Evolutionary conservation across 805 yeast genomes (phyloP).

Genomic region (Starmerella lactis-condensi): DNA sequence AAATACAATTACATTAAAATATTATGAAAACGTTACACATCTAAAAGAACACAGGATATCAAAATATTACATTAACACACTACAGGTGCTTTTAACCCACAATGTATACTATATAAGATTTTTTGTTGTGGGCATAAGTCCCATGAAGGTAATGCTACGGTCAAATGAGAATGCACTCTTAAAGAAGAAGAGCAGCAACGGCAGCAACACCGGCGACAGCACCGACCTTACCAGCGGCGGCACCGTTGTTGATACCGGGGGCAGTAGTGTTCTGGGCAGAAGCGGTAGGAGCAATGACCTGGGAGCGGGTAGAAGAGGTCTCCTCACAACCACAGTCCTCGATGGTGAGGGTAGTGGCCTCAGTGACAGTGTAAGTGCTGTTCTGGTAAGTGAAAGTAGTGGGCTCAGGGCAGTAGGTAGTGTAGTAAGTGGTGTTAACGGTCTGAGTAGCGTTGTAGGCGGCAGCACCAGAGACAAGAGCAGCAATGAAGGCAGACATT

Average conservation of each 20-base stretch:
- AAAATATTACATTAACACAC: too few species aligned
- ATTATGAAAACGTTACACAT: too few species aligned
- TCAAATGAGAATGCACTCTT: constrained; percentile 1
- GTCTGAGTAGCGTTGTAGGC: constrained; percentile 16
- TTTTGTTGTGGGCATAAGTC: too few species aligned
- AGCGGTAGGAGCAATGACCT: constrained; percentile 3
- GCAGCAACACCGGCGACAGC: constrained; percentile 16
- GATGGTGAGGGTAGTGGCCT: constrained; percentile 40
- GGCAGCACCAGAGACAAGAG: constrained; percentile 45
- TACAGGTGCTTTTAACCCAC: too few species aligned
- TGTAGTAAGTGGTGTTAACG: constrained; percentile 13
- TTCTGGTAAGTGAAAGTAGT: constrained; percentile 16
- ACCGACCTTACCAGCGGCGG: constrained; percentile 15
- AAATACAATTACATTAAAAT: too few species aligned
- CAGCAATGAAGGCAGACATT: constrained; percentile 21
- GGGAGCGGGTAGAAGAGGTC: constrained; percentile 32
- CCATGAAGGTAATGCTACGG: too few species aligned
- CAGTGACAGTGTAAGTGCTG: constrained; percentile 27
- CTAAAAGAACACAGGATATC: too few species aligned
- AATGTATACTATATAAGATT: too few species aligned
- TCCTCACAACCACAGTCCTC: constrained; percentile 48
- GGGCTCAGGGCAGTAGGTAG: constrained; percentile 19
- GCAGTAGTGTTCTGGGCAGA: constrained; percentile 20
- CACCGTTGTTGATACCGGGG: constrained; percentile 8
- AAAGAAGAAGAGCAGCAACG: constrained; percentile 14